phyloP scores from a whole-genome alignment of 192 early-diverging fungal genomes.

The Gryganskiella cystojenkinii region DNA sequence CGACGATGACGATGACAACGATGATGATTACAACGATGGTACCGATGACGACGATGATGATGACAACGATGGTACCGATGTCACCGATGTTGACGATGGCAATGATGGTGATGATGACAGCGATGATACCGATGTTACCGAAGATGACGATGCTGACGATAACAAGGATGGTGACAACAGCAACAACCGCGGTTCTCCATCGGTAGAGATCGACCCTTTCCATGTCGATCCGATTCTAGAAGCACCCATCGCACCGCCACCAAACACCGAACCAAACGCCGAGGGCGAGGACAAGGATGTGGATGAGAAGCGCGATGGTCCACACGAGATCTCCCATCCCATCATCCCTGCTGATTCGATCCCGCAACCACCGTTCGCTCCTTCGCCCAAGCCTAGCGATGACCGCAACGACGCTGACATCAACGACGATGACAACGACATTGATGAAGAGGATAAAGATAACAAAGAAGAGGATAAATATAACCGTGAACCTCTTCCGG shows the following conservation, averaged over 20 bases:
- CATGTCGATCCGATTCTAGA: too few species aligned
- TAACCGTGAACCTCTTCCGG: not conserved
- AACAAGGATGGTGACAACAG: not conserved
- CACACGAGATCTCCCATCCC: not conserved
- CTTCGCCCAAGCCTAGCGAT: not conserved
- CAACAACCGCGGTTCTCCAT: too few species aligned
- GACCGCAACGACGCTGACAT: not conserved
- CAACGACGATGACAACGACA: not conserved
- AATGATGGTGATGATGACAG: not conserved
- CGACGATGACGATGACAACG: slow-evolving; percentile 3
- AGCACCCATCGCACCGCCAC: too few species aligned
- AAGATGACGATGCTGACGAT: too few species aligned
- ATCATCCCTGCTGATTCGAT: not conserved
- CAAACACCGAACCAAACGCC: too few species aligned
- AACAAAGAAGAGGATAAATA: slow-evolving; percentile 1
- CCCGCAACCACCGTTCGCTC: not conserved
- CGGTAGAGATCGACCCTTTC: too few species aligned
- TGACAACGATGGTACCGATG: not conserved
- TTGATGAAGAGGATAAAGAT: not conserved
- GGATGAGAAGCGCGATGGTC: not conserved
- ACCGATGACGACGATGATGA: slow-evolving; percentile 5
- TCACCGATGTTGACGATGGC: not conserved
- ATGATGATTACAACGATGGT: not conserved
- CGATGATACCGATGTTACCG: too few species aligned
- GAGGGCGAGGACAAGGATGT: too few species aligned